Conservation (phyloP, 495 filamentous ascomycete species). For the Endocarpon pusillum region DNA sequence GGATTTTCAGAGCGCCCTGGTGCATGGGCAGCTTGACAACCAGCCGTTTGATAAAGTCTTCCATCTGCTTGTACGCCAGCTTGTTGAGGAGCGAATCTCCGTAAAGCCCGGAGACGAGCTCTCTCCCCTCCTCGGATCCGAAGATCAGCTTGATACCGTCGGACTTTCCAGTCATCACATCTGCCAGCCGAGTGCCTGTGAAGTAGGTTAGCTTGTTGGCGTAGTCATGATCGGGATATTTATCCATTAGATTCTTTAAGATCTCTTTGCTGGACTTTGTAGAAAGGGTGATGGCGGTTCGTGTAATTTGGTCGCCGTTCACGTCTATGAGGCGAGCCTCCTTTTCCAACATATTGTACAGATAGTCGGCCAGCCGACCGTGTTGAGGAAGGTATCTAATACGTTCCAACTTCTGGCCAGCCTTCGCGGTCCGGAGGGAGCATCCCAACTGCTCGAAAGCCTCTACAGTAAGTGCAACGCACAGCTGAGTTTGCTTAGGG, state of each 20-base stretch:
- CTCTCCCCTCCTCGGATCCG: slow-evolving; percentile 25
- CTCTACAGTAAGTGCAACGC: slow-evolving; percentile 22
- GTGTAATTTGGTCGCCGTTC: slow-evolving; percentile 16
- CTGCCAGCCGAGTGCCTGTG: slow-evolving; percentile 24
- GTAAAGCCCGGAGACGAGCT: slow-evolving; percentile 29
- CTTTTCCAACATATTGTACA: slow-evolving; percentile 25
- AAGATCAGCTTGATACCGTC: slow-evolving; percentile 28
- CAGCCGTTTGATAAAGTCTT: slow-evolving; percentile 23
- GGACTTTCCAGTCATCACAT: slow-evolving; percentile 19
- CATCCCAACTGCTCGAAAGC: slow-evolving; percentile 28
- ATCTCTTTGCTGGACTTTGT: slow-evolving; percentile 17
- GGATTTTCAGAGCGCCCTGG: slow-evolving; percentile 18
- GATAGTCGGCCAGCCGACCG: slow-evolving; percentile 16
- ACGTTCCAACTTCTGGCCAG: slow-evolving; percentile 19
- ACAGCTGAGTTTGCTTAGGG: slow-evolving; percentile 19
- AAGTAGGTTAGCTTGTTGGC: slow-evolving; percentile 26
- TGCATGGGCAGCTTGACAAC: slow-evolving; percentile 10
- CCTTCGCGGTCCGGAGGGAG: slow-evolving; percentile 13
- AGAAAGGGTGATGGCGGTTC: slow-evolving; percentile 21
- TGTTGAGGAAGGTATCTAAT: slow-evolving; percentile 20
- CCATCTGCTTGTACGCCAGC: slow-evolving; percentile 23
- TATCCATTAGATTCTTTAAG: slow-evolving; percentile 18
- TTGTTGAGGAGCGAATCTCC: slow-evolving; percentile 25
- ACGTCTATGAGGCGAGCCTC: slow-evolving; percentile 25
- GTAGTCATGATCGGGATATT: slow-evolving; percentile 20